Percentiles rank a stretch among this genome's conserved stretches.
Conservation (phyloP, 176 grass and related monocot genomes). For the Guadua angustifolia region DNA sequence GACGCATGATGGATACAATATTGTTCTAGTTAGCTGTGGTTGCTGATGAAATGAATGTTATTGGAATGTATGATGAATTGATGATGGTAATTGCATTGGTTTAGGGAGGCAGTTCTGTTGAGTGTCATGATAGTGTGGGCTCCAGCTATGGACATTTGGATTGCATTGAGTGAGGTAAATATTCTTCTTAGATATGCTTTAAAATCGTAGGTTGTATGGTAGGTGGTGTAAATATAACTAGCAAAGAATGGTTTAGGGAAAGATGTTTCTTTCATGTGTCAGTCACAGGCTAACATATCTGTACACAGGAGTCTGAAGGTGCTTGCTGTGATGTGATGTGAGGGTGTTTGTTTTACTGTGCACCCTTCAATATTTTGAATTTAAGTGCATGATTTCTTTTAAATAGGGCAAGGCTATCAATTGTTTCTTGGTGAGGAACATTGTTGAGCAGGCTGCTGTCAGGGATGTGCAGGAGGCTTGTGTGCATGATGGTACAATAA, state of each 20-base stretch:
- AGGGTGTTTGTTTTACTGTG: not conserved
- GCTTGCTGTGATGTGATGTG: not conserved
- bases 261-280: not conserved
- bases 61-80: not conserved
- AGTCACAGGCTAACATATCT: not conserved
- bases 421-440: constrained; percentile 45
- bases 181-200: not conserved
- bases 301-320: not conserved
- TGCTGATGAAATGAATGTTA: not conserved
- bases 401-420: constrained; percentile 46
- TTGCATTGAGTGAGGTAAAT: not conserved
- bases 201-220: not conserved
- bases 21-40: not conserved
- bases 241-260: not conserved
- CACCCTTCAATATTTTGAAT: not conserved
- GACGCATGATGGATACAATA: not conserved
- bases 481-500: constrained; percentile 41
- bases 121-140: not conserved
- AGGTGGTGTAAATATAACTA: not conserved
- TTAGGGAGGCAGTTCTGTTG: not conserved
- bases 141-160: not conserved
- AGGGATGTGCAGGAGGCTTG: constrained; percentile 51
- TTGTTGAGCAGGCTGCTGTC: constrained; percentile 49
- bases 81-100: not conserved
- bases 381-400: not conserved